Evolutionary conservation across 306 rosid genomes (phyloP).

Genomic region (Cicer chorassanicum): DNA sequence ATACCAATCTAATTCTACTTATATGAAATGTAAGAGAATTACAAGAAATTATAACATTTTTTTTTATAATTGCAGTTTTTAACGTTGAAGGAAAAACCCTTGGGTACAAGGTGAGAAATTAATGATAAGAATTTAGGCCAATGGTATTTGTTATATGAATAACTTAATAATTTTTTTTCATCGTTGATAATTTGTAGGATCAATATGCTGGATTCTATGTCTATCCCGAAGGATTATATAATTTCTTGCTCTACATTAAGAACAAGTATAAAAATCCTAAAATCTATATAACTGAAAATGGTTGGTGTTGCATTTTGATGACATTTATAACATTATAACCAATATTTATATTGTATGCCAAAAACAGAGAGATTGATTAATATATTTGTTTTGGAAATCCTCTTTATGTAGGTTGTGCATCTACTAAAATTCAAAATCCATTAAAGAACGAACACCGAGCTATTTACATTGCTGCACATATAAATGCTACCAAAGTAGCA

Average conservation of each 20-base stretch:
- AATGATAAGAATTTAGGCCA: background rate
- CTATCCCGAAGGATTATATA: conserved; percentile 46
- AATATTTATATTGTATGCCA: background rate
- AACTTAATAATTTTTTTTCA: background rate
- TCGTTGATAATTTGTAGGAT: background rate
- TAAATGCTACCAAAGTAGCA: too few species aligned
- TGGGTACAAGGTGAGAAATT: conserved; percentile 48
- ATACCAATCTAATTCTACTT: too few species aligned
- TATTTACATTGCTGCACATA: too few species aligned
- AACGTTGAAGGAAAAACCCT: conserved; percentile 25
- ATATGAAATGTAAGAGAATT: too few species aligned
- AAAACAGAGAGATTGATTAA: too few species aligned
- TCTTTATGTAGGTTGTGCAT: background rate
- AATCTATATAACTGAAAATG: conserved; percentile 51
- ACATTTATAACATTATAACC: too few species aligned
- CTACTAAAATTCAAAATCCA: background rate
- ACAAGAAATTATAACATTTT: too few species aligned
- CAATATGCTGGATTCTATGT: background rate
- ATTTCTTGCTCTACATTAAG: too few species aligned
- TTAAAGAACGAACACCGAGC: too few species aligned
- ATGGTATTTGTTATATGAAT: background rate
- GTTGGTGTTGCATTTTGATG: background rate
- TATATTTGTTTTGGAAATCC: background rate
- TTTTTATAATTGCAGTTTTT: conserved; percentile 18
- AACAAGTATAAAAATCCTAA: conserved; percentile 23